phyloP scores from a whole-genome alignment of 495 filamentous ascomycete species.

The Neurospora sp. region DNA sequence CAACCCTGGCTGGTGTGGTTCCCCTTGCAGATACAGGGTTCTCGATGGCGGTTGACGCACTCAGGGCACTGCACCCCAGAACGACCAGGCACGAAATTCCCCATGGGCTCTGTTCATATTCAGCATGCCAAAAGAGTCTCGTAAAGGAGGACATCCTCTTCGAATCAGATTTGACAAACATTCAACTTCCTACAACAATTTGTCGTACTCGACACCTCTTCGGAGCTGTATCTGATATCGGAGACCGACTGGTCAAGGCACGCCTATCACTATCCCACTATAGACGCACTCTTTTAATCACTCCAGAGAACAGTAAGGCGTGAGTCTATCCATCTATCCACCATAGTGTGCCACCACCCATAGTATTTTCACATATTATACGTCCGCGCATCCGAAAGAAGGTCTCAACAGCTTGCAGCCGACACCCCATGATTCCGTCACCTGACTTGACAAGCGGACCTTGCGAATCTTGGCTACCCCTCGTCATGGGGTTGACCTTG shows the following conservation, averaged over 20 bases:
- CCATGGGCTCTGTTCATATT: not conserved
- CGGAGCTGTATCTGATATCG: not conserved
- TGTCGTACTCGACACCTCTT: not conserved
- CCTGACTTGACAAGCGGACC: not conserved
- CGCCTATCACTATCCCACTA: not conserved
- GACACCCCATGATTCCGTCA: not conserved
- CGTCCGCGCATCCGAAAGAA: not conserved
- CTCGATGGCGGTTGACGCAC: not conserved
- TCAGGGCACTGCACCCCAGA: not conserved
- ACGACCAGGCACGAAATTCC: not conserved
- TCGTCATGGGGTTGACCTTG: conserved; percentile 2
- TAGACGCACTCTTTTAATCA: not conserved
- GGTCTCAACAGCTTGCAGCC: not conserved
- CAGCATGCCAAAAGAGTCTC: not conserved
- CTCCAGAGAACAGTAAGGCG: not conserved
- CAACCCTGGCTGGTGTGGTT: not conserved
- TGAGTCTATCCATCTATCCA: not conserved
- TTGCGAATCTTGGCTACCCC: not conserved
- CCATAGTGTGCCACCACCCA: not conserved
- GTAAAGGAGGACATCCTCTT: not conserved
- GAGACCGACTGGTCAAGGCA: not conserved
- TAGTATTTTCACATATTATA: not conserved
- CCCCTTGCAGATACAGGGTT: not conserved
- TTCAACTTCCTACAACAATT: not conserved
- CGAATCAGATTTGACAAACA: not conserved